Conservation (phyloP, 192 early-diverging fungal genomes). For the Entomortierella chlamydospora region DNA sequence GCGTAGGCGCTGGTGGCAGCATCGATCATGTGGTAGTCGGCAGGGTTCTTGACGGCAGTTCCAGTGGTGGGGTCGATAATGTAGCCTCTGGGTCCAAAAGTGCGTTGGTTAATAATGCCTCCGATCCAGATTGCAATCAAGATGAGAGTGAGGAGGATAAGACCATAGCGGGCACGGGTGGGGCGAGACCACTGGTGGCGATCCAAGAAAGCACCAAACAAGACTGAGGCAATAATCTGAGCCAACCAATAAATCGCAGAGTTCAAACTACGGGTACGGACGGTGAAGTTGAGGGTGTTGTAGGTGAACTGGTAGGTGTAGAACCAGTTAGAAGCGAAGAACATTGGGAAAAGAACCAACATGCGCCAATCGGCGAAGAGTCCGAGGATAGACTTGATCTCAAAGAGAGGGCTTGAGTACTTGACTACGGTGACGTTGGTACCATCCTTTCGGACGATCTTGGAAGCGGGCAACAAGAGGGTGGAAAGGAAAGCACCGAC, state of each 20-base stretch:
- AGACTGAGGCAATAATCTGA: slow-evolving; percentile 79
- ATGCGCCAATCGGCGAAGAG: slow-evolving; percentile 75
- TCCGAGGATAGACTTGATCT: slow-evolving; percentile 60
- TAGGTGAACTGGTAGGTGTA: slow-evolving; percentile 75
- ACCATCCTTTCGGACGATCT: slow-evolving; percentile 78
- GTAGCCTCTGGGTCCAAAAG: slow-evolving; percentile 47
- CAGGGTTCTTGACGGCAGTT: slow-evolving; percentile 15
- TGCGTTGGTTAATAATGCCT: slow-evolving; percentile 64
- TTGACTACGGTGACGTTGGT: slow-evolving; percentile 70
- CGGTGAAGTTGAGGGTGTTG: slow-evolving; percentile 72
- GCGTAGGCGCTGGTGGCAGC: slow-evolving; percentile 49
- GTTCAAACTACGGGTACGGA: slow-evolving; percentile 77
- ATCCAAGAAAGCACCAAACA: slow-evolving; percentile 75
- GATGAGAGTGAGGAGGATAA: slow-evolving; percentile 57
- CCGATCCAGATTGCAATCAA: slow-evolving; percentile 71
- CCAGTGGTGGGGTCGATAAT: background rate
- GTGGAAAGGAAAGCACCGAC: slow-evolving; percentile 70
- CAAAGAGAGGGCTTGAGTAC: slow-evolving; percentile 72
- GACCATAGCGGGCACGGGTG: slow-evolving; percentile 72
- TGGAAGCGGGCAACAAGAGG: slow-evolving; percentile 63
- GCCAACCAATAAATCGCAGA: slow-evolving; percentile 79
- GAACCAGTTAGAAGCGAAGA: slow-evolving; percentile 82
- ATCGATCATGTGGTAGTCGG: slow-evolving; percentile 27
- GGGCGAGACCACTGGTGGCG: slow-evolving; percentile 59
- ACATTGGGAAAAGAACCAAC: slow-evolving; percentile 74